Evolutionary conservation across 2,329 filamentous ascomycete species (phyloP).

Genomic region (Stagonosporopsis rhizophila): DNA sequence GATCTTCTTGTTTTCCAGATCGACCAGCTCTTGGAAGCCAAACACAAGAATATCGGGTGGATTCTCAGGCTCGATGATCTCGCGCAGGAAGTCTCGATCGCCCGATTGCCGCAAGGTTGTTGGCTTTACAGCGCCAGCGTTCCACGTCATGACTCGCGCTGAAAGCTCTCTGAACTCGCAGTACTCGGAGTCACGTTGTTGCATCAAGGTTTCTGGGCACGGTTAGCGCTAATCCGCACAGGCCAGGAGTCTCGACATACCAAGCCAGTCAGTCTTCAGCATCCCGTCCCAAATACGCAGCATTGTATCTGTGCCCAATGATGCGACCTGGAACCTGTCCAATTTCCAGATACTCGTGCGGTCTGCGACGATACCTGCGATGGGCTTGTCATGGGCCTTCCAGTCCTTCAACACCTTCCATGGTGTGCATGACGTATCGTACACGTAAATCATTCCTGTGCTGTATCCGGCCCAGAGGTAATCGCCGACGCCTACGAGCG

Average conservation of each 20-base stretch:
- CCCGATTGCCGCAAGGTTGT: constrained; percentile 75
- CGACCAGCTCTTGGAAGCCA: constrained; percentile 97
- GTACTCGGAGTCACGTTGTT: constrained; percentile 79
- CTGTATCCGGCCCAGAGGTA: constrained; percentile 94
- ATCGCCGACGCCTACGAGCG: constrained; percentile 78
- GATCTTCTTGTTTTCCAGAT: constrained; percentile 95
- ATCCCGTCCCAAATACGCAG: constrained; percentile 90
- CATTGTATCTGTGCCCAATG: constrained; percentile 85
- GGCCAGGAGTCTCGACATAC: constrained; percentile 48
- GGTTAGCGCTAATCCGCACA: background rate
- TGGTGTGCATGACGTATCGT: constrained; percentile 80
- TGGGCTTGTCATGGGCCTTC: constrained; percentile 85
- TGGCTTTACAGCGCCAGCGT: constrained; percentile 95
- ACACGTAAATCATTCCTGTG: constrained; percentile 91
- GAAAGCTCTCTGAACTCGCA: constrained; percentile 85
- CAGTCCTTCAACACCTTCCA: constrained; percentile 95
- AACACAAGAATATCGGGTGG: constrained; percentile 92
- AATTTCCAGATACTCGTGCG: constrained; percentile 83
- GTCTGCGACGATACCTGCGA: constrained; percentile 79
- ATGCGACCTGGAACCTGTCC: constrained; percentile 83
- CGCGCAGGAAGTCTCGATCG: constrained; percentile 80
- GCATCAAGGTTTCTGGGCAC: constrained; percentile 77
- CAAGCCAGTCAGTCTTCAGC: constrained; percentile 91
- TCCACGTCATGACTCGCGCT: constrained; percentile 90
- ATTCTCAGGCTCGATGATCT: constrained; percentile 76